Base-by-base conservation (phyloP, 768 basidiomycete genomes). In the Boletus vermiculosoides region DNA sequence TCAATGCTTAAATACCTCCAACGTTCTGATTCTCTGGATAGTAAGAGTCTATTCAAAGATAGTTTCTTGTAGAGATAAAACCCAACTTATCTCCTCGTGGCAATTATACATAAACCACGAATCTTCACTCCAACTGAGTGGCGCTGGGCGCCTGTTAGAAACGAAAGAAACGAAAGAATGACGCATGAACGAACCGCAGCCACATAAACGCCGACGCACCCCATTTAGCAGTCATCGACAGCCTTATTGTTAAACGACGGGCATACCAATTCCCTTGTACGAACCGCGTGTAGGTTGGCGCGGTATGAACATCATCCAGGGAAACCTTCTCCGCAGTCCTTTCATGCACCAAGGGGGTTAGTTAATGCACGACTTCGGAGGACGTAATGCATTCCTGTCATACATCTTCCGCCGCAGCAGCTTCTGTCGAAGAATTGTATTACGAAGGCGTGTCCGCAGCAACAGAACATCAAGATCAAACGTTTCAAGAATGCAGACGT, bases 281-380 rank as follows among this genome's bases (percentile, higher is more conserved):
- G 22, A 25, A 12, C 23, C 18, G 16, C 31, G 31, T 16, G 34
- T 23, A 25, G 10, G 22, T 6, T 23, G 10, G 33, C 10, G 23
- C 44, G 23, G 36, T 13, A 40, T 23, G 18, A 56, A 22, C 50
- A 30, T 42, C 23, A n/a, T 52, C 18, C 20, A 18, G n/a, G 15
- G 42, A 56, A 10, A 13, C 20, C 55, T 56, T 56, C 50, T 56
- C 55, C 55, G 55, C 55, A 56, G 55, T 56, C 23, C 34, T 13
- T 53, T 36, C 50, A 40, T 28, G 15, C 39, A 22, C 46, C 4
- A 30, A 41, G 6, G 13, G 20, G 30, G 33, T 36, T 12, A 3
- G 4, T 23, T 10, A 22, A 33, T 20, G 12, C 11, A 28, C 13
- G n/a, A 33, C 51, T 45, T 57, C 36, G n/a, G 39, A 20, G 3